Evolutionary conservation across 2,329 filamentous ascomycete species (phyloP).

Genomic region (Alternaria burnsii): DNA sequence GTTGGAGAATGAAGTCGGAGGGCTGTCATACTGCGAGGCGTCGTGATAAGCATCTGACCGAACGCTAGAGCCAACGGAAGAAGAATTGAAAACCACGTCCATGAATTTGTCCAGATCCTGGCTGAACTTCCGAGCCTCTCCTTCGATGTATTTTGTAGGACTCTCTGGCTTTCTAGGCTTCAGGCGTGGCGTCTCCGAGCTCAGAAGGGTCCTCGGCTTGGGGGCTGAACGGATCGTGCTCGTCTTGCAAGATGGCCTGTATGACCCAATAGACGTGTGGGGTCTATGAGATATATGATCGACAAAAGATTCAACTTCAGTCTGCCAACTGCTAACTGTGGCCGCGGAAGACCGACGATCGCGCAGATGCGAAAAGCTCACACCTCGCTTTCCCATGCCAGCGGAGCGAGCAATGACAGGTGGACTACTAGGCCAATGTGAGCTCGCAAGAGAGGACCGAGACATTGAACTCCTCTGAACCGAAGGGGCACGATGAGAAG

Average conservation of each 20-base stretch:
- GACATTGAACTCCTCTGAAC: slow-evolving; percentile 39
- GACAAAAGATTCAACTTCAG: slow-evolving; percentile 36
- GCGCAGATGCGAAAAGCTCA: slow-evolving; percentile 68
- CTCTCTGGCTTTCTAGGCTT: slow-evolving; percentile 53
- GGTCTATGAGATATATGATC: slow-evolving; percentile 38
- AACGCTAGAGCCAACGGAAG: slow-evolving; percentile 62
- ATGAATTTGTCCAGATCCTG: slow-evolving; percentile 87
- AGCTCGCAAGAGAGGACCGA: slow-evolving; percentile 57
- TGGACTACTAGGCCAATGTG: slow-evolving; percentile 58
- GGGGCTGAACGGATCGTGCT: slow-evolving; percentile 35
- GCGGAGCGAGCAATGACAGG: slow-evolving; percentile 59
- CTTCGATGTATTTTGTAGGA: slow-evolving; percentile 67
- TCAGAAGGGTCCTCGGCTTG: slow-evolving; percentile 38
- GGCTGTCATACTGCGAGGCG: slow-evolving; percentile 59
- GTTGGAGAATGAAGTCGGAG: slow-evolving; percentile 60
- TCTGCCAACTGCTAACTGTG: slow-evolving; percentile 50
- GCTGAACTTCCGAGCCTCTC: slow-evolving; percentile 85
- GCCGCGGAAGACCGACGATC: slow-evolving; percentile 54
- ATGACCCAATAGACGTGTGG: slow-evolving; percentile 32
- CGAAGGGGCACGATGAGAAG: slow-evolving; percentile 39
- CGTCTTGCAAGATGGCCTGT: slow-evolving; percentile 32
- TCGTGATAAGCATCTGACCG: slow-evolving; percentile 41
- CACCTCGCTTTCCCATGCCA: slow-evolving; percentile 65
- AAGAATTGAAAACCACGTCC: slow-evolving; percentile 88
- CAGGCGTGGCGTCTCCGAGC: slow-evolving; percentile 35